Evolutionary conservation across 2,329 filamentous ascomycete genomes (phyloP).

Genomic region (Diaporthe citri): DNA sequence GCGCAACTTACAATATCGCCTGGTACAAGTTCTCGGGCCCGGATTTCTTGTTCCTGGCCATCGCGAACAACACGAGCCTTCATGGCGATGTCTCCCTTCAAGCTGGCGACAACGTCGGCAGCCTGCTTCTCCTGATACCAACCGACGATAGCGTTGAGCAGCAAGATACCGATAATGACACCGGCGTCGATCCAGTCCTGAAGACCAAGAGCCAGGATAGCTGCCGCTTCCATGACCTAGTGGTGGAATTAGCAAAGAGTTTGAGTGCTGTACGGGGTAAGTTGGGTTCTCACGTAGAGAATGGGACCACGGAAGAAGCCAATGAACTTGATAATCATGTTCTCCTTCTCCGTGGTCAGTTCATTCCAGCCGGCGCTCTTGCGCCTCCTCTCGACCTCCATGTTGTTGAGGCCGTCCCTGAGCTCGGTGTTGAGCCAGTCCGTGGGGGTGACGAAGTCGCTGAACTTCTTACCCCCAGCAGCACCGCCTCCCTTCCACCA

Average conservation of each 20-base stretch:
- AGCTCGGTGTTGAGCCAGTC: conserved; percentile 79
- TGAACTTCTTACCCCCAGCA: conserved; percentile 45
- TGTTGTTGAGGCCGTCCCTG: conserved; percentile 69
- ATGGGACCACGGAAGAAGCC: conserved; percentile 82
- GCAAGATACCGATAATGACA: conserved; percentile 79
- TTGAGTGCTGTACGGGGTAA: conserved; percentile 44
- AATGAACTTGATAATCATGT: conserved; percentile 79
- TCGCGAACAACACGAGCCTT: conserved; percentile 76
- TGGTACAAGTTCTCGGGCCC: conserved; percentile 77
- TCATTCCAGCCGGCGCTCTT: conserved; percentile 80
- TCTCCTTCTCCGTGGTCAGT: conserved; percentile 79
- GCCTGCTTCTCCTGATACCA: conserved; percentile 85
- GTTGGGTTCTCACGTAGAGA: conserved; percentile 74
- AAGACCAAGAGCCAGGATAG: conserved; percentile 78
- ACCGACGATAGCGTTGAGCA: conserved; percentile 79
- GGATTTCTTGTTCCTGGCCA: conserved; percentile 74
- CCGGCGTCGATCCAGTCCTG: conserved; percentile 80
- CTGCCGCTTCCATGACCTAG: conserved; percentile 78
- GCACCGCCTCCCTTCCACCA: conserved; percentile 53
- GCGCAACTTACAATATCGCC: conserved; percentile 70
- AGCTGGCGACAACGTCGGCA: conserved; percentile 77
- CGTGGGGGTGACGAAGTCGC: conserved; percentile 65
- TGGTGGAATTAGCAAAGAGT: conserved; percentile 38
- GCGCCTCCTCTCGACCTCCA: conserved; percentile 73
- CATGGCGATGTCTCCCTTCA: conserved; percentile 83